A percentile compares a stretch with the other conserved stretches of the same genome.
These are phyloP conservation scores for Epichloe glyceriae DNA, from an alignment of 2,329 filamentous ascomycete species.

Conservation along the genomic window DNA sequence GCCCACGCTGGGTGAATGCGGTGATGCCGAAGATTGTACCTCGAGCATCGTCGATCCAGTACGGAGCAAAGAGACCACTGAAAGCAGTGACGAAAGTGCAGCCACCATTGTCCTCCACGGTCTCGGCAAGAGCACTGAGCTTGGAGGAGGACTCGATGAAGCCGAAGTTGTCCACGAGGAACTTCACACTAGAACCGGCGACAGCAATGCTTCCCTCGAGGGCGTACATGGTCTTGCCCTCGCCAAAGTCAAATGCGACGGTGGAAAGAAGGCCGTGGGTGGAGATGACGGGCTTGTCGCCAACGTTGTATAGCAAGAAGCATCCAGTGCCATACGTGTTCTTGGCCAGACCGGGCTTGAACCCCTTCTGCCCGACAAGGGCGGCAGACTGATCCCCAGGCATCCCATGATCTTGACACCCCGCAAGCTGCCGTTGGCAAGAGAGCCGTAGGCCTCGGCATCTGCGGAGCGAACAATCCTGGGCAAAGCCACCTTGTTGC, in stretches of 20 bases:
- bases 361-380: slow-evolving; percentile 67
- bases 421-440: slow-evolving; percentile 48
- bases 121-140: slow-evolving; percentile 33
- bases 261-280: slow-evolving; percentile 65
- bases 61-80: slow-evolving; percentile 68
- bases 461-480: slow-evolving; percentile 67
- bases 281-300: slow-evolving; percentile 66
- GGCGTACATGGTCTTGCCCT: slow-evolving; percentile 55
- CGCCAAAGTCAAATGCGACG: slow-evolving; percentile 64
- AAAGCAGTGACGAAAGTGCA: slow-evolving; percentile 71
- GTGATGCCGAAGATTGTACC: slow-evolving; percentile 72
- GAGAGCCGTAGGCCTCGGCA: slow-evolving; percentile 50
- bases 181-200: slow-evolving; percentile 63
- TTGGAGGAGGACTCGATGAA: slow-evolving; percentile 37
- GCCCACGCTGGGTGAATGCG: slow-evolving; percentile 61
- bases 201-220: slow-evolving; percentile 68
- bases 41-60: slow-evolving; percentile 74
- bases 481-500: slow-evolving; percentile 57
- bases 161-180: slow-evolving; percentile 44
- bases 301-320: slow-evolving; percentile 75
- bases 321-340: slow-evolving; percentile 81
- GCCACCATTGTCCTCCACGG: slow-evolving; percentile 55
- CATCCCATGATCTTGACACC: slow-evolving; percentile 63
- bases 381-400: slow-evolving; percentile 74
- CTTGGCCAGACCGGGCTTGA: slow-evolving; percentile 63